phyloP scores from a whole-genome alignment of 2,329 filamentous ascomycete species.

The Hypoxylon sp. region DNA sequence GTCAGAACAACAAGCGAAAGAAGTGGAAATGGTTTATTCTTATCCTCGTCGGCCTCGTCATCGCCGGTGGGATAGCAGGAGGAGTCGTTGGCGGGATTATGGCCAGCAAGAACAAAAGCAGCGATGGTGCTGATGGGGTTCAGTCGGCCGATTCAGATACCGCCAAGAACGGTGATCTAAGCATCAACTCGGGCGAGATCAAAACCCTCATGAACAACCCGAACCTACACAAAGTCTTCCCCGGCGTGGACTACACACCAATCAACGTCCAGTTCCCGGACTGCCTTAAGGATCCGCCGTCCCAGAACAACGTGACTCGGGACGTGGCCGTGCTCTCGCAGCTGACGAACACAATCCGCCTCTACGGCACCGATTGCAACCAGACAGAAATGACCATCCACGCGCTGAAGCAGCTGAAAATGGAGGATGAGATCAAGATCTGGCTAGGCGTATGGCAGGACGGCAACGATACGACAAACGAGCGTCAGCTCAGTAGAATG shows the following conservation, averaged over 20 bases:
- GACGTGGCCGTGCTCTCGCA: constrained; percentile 91
- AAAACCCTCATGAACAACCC: constrained; percentile 81
- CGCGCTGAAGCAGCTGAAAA: constrained; percentile 76
- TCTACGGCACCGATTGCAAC: constrained; percentile 97
- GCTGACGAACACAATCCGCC: constrained; percentile 83
- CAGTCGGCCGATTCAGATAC: constrained; percentile 68
- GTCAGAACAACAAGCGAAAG: constrained; percentile 67
- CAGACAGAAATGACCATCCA: constrained; percentile 94
- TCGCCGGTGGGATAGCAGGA: constrained; percentile 77
- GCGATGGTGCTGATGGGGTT: constrained; percentile 45
- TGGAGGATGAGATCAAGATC: constrained; percentile 79
- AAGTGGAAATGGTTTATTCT: constrained; percentile 77
- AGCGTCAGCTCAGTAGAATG: constrained; percentile 82
- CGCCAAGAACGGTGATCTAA: constrained; percentile 72
- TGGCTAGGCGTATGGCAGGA: constrained; percentile 97
- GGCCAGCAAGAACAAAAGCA: constrained; percentile 55
- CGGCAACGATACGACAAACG: constrained; percentile 81
- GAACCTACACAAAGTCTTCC: constrained; percentile 90
- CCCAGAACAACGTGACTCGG: constrained; percentile 92
- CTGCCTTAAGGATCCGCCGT: constrained; percentile 78
- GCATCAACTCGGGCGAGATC: constrained; percentile 80
- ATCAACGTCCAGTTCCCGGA: constrained; percentile 90
- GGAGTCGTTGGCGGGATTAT: constrained; percentile 64
- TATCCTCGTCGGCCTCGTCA: constrained; percentile 67
- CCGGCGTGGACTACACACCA: constrained; percentile 94